phyloP scores from a whole-genome alignment of 805 yeast species.

The Suhomyces sp. region DNA sequence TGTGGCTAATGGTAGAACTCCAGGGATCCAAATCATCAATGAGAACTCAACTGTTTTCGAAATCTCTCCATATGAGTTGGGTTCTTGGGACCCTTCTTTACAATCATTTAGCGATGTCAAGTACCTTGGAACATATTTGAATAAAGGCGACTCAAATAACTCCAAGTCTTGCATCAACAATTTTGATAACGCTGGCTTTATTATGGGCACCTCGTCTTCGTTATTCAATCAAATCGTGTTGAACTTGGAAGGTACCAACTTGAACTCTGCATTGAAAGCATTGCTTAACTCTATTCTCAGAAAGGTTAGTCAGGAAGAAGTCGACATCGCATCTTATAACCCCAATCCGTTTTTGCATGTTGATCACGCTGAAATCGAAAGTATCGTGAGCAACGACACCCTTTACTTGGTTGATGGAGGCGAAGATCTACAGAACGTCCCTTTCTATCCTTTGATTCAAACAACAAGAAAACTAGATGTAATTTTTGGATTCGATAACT shows the following conservation, averaged over 20 bases:
- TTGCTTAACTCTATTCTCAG: constrained; percentile 25
- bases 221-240: constrained; percentile 35
- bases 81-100: constrained; percentile 42
- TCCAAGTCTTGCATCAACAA: constrained; percentile 25
- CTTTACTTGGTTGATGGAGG: constrained; percentile 43
- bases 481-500: constrained; percentile 42
- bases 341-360: constrained; percentile 39
- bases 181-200: constrained; percentile 39
- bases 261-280: constrained; percentile 21
- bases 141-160: constrained; percentile 16
- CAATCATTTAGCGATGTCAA: constrained; percentile 27
- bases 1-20: constrained; percentile 58
- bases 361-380: constrained; percentile 15
- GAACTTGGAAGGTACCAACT: constrained; percentile 19
- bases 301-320: constrained; percentile 21
- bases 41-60: constrained; percentile 62
- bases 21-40: constrained; percentile 53
- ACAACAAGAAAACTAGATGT: constrained; percentile 35
- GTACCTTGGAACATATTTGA: constrained; percentile 29
- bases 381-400: constrained; percentile 26
- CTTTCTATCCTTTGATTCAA: constrained; percentile 41
- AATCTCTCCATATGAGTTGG: constrained; percentile 38
- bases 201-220: constrained; percentile 41
- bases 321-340: constrained; percentile 38
- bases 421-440: constrained; percentile 42